Conservation (phyloP, 441 rosid species). For the Pelargonium citronellum region DNA sequence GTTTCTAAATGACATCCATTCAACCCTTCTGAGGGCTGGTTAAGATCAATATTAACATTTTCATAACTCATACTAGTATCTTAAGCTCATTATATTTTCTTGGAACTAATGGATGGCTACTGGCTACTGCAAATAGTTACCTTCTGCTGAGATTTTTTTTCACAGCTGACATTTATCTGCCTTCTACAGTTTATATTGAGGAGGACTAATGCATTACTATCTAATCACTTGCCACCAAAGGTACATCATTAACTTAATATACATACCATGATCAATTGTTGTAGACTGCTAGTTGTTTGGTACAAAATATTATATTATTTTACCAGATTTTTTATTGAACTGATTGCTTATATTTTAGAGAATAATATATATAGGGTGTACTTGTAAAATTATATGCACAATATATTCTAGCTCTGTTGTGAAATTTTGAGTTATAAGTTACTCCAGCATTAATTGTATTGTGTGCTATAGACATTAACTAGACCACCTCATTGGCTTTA, state of each 20-base stretch:
- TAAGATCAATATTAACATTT: constrained; percentile 12
- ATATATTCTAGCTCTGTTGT: background rate
- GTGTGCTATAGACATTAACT: background rate
- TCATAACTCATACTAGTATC: constrained; percentile 12
- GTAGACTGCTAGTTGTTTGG: constrained; percentile 15
- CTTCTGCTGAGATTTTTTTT: constrained; percentile 18
- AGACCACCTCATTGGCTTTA: constrained; percentile 1
- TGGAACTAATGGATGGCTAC: constrained; percentile 7
- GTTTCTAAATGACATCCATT: constrained; percentile 13
- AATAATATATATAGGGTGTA: too few relatives aligned
- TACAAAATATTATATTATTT: background rate
- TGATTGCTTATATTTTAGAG: too few relatives aligned
- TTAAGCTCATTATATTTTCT: constrained; percentile 9
- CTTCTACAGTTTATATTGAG: constrained; percentile 88
- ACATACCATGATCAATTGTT: constrained; percentile 10
- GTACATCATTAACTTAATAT: constrained; percentile 33
- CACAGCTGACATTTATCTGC: constrained; percentile 12
- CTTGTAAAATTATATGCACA: background rate
- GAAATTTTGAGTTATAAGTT: background rate
- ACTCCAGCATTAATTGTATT: background rate
- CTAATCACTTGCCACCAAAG: constrained; percentile 99
- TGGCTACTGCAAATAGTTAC: background rate
- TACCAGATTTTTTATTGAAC: background rate
- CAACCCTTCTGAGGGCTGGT: constrained; percentile 13
- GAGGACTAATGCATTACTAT: constrained; percentile 85